Conservation (phyloP, 441 rosid species). For the Adansonia gregorii region DNA sequence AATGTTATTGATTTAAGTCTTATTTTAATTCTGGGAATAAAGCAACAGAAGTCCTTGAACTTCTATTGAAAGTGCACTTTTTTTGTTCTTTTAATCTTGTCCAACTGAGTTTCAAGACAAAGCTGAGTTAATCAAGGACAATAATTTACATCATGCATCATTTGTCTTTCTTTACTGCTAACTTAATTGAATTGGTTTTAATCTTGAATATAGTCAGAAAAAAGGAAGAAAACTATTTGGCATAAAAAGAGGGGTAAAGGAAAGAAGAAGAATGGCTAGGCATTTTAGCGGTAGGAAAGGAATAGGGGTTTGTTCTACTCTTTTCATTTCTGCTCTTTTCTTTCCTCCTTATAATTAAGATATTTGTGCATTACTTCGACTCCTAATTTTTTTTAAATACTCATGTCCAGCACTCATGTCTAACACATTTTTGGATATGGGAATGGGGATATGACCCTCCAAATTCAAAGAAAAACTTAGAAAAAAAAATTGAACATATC, state of each 20-base stretch:
- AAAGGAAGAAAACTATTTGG: background rate
- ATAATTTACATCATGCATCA: background rate
- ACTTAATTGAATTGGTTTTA: slow-evolving; percentile 1
- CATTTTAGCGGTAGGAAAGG: slow-evolving; percentile 7
- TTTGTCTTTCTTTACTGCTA: background rate
- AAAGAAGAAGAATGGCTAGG: slow-evolving; percentile 1
- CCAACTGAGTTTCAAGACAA: slow-evolving; percentile 10
- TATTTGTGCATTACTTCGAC: background rate
- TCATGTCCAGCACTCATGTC: too few relatives aligned
- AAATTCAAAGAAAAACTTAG: too few relatives aligned
- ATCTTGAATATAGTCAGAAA: slow-evolving; percentile 12
- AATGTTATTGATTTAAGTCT: background rate
- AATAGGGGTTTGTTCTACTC: slow-evolving; percentile 11
- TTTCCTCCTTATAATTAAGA: background rate
- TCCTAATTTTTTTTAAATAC: too few relatives aligned
- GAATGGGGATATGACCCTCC: too few relatives aligned
- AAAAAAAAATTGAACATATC: too few relatives aligned
- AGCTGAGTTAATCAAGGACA: slow-evolving; percentile 15
- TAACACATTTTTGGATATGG: too few relatives aligned
- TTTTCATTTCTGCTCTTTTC: background rate
- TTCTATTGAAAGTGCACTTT: background rate
- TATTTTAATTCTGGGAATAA: slow-evolving; percentile 7
- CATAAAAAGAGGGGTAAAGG: slow-evolving; percentile 7
- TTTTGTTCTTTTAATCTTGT: slow-evolving; percentile 19
- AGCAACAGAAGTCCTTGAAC: slow-evolving; percentile 4